Base-by-base conservation (phyloP, 139 green algal genomes). In the Dunaliella primolecta region DNA sequence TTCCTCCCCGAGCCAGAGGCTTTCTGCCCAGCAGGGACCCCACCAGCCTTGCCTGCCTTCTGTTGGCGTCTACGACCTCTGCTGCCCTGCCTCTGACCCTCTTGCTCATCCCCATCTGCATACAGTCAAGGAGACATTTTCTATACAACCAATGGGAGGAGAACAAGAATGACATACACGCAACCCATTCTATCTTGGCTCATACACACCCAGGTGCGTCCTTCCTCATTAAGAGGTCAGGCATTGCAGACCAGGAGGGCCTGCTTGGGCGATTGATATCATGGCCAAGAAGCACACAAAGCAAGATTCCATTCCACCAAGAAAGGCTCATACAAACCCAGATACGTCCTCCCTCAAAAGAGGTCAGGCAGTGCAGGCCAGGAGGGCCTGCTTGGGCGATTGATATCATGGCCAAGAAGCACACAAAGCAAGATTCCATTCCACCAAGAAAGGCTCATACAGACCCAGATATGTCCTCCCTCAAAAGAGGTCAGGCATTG, bases 1-100 rank as follows among this genome's bases (percentile, higher is more conserved):
- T 46, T 0, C 25, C 76, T 0, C 25, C 34, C 0, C 15, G 23
- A 75, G n/a, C 78, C 55, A 75, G 77, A 1, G 37, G n/a, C 37
- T 84, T 86, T 55, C 80, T 56, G 36, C 36, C 74, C 33, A 23
- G 20, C 23, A 31, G 0, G 23, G 32, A 36, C 2, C 15, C 35
- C 36, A 2, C 56, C 36, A 27, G 36, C 82, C 55, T 75, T 83
- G 35, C 83, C 87, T 38, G 84, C 84, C 31, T 91, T 87, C 89
- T 85, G 1, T 85, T 86, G 1, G 88, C 84, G 30, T 29, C 82
- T 56, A 71, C 84, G 24, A 32, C 80, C 0, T 36, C 81, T 34
- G 2, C 76, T 35, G 70, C 71, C 0, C 78, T 11, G 77, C 77
- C 31, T 25, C 64, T 29, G 3, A 25, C 25, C 0, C 46, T 72